A percentile compares a stretch with the other conserved stretches of the same genome.
Evolutionary conservation across 768 basidiomycete genomes (phyloP).

Genomic region (Filobasidium floriforme): DNA sequence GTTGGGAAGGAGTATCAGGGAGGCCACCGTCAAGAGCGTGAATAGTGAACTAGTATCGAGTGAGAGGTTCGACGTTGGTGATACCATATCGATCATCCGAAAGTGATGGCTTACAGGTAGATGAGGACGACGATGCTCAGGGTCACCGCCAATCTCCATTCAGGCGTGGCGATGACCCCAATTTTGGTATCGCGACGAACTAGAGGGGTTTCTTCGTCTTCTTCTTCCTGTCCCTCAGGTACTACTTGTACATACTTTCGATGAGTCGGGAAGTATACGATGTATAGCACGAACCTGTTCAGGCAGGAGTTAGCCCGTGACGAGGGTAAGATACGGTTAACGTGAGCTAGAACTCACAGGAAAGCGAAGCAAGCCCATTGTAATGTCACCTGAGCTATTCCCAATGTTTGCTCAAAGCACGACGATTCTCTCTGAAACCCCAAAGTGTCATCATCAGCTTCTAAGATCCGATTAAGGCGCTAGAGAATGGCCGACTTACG

Average conservation of each 20-base stretch:
- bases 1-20: conserved; percentile 47
- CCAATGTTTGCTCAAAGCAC: conserved; percentile 73
- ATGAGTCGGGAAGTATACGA: conserved; percentile 80
- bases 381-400: conserved; percentile 68
- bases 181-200: not conserved
- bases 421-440: conserved; percentile 54
- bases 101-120: conserved; percentile 56
- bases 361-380: conserved; percentile 79
- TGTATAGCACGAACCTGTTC: conserved; percentile 72
- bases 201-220: not conserved
- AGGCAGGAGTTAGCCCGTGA: not conserved
- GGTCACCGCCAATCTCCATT: conserved; percentile 71
- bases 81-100: not conserved
- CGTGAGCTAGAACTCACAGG: conserved; percentile 57
- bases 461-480: too few relatives aligned
- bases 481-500: conserved; percentile 50
- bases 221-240: not conserved
- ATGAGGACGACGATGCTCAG: conserved; percentile 63
- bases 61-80: conserved; percentile 8
- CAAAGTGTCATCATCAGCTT: not conserved
- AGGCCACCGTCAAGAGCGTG: conserved; percentile 56
- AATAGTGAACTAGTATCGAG: conserved; percentile 51
- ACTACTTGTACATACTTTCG: conserved; percentile 56
- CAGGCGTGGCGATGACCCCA: conserved; percentile 47
- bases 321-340: not conserved